Evolutionary conservation across 129 eudicot species (phyloP), one percentile per base, ranked within the genome.

Genomic region (Lonicera japonica): DNA sequence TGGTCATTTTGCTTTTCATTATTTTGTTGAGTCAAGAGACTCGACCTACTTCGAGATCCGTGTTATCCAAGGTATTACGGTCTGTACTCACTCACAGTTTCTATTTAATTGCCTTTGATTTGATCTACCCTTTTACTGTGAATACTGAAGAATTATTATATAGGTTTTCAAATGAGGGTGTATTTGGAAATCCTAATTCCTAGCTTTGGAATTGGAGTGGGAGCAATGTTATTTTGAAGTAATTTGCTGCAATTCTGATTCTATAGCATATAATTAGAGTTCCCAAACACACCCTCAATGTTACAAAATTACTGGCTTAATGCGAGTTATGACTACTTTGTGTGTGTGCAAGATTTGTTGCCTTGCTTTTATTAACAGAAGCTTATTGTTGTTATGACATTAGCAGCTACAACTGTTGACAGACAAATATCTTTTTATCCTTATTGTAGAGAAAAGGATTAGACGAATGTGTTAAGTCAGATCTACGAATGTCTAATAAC

Each of bases 1-100:
- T 90, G 24, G 56, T 71, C 40, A 70, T 86, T 65, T 52, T 90
- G 79, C 63, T 90, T 21, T 67, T 86, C 54, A 78, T 90, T 68
- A 84, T 86, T 55, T 79, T 90, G 53, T 67, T 86, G 3, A 83
- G 84, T 64, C 76, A 81, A 34, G 97, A 83, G 60, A 69, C 67
- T 15, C 80, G 66, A 54, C 84, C 89, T 64, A 68, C 81, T 59
- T 78, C 89, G 36, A 80, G 84, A 83, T 84, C 91, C 54, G 79
- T 64, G 6, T 60, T 73, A 41, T 24, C 73, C n/a, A 86, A 86
- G 97, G 97, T 90, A 63, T 54, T 54, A n/a, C 24, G 16, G n/a
- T 34, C 36, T 25, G 17, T 54, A 56, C 25, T 51, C 15, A 56
- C 25, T 51, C 15, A 63, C 20, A 22, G 12, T 66, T 66, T 9